Conservation (phyloP, 202 grass and related monocot genomes). For the Cymbopogon flexuosus region DNA sequence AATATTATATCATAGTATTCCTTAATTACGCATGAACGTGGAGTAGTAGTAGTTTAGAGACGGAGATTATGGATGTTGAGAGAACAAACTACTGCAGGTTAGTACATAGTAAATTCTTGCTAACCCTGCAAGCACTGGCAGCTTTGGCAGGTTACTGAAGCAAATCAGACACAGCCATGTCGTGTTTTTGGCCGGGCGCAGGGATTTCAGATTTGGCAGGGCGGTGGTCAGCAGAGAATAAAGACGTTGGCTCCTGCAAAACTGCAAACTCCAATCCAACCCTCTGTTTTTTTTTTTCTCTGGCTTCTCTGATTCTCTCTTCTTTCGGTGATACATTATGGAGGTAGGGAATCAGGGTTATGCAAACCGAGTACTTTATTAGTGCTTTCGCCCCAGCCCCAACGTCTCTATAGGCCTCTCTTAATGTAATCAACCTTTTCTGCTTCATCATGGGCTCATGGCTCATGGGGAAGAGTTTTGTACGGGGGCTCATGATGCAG, state of each 20-base stretch:
- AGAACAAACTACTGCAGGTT: not conserved
- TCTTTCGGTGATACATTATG: conserved; percentile 2
- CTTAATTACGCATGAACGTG: not conserved
- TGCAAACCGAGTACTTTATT: not conserved
- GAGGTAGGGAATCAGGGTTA: not conserved
- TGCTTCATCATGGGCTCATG: not conserved
- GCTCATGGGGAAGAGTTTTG: not conserved
- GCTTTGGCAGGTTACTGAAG: not conserved
- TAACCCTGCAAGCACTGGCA: not conserved
- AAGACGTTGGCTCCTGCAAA: conserved; percentile 36
- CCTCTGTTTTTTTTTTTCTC: not conserved
- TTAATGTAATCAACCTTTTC: not conserved
- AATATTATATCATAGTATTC: not conserved
- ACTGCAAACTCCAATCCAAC: not conserved
- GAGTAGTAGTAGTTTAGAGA: not conserved
- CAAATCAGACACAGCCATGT: not conserved
- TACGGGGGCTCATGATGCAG: not conserved
- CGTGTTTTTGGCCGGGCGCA: not conserved
- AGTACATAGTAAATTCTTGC: not conserved
- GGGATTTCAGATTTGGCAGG: not conserved
- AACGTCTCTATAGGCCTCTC: conserved; percentile 25
- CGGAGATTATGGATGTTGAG: not conserved
- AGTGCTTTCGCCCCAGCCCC: not conserved
- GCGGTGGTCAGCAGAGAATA: conserved; percentile 25
- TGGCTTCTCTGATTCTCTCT: not conserved